Conservation (phyloP, 2,329 filamentous ascomycete species). For the Verruconis gallopava region DNA sequence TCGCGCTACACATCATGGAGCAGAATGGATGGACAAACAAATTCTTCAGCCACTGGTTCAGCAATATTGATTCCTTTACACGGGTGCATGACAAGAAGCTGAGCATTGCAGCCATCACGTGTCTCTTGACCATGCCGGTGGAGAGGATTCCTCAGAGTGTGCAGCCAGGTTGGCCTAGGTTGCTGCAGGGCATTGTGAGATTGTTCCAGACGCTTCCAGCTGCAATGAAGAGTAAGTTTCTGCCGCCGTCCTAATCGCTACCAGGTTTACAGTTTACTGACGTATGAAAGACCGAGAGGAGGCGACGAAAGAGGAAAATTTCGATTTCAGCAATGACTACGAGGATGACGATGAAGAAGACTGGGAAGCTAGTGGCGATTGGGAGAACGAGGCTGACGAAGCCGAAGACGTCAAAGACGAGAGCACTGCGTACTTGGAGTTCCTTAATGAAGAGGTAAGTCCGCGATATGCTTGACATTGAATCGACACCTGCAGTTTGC, state of each 20-base stretch:
- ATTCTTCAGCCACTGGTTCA: constrained; percentile 98
- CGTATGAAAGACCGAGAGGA: constrained; percentile 62
- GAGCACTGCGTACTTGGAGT: constrained; percentile 87
- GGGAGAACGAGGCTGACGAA: constrained; percentile 53
- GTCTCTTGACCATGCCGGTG: constrained; percentile 65
- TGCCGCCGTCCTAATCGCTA: constrained; percentile 1
- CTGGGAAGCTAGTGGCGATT: constrained; percentile 65
- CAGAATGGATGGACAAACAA: constrained; percentile 91
- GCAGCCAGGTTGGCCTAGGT: constrained; percentile 84
- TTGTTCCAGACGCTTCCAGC: constrained; percentile 84
- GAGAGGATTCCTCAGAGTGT: constrained; percentile 84
- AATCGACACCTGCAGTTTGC: too few relatives aligned
- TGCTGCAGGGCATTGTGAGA: constrained; percentile 77
- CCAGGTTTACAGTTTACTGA: constrained; percentile 14
- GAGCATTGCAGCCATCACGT: constrained; percentile 84
- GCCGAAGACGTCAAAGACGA: constrained; percentile 66
- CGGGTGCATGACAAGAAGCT: constrained; percentile 98
- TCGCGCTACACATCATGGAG: constrained; percentile 81
- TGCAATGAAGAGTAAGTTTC: constrained; percentile 67
- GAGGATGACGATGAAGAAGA: constrained; percentile 56
- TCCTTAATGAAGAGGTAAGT: constrained; percentile 76
- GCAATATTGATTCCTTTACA: constrained; percentile 83
- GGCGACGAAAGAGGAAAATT: constrained; percentile 73
- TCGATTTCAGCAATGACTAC: constrained; percentile 61
- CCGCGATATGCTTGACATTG: too few relatives aligned